A percentile compares a stretch with the other conserved stretches of the same genome.
These are phyloP conservation scores for Ogataea pilisensis DNA, from an alignment of 805 yeast genomes.

Conservation along the genomic window DNA sequence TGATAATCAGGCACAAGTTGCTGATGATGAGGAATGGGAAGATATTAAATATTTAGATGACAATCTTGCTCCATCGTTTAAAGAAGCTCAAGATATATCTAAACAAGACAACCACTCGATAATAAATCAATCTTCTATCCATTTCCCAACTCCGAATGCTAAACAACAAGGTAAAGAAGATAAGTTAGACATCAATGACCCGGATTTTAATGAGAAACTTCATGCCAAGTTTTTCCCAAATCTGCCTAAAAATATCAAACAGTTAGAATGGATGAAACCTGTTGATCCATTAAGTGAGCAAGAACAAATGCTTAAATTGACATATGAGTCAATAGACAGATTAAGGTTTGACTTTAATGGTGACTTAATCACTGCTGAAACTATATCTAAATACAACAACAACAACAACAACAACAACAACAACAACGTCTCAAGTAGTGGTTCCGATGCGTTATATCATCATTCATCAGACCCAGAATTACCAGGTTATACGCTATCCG, in stretches of 20 bases:
- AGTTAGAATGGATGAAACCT: conserved; percentile 89
- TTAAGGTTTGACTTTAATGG: conserved; percentile 89
- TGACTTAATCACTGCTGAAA: conserved; percentile 48
- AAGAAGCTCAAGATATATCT: conserved; percentile 34
- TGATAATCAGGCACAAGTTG: conserved; percentile 31
- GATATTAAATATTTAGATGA: conserved; percentile 50
- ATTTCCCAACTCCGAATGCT: conserved; percentile 56
- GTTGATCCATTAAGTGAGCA: conserved; percentile 52
- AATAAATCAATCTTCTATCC: conserved; percentile 41
- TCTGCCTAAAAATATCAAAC: conserved; percentile 74
- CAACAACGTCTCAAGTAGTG: conserved; percentile 4
- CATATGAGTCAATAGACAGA: conserved; percentile 55
- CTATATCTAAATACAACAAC: conserved; percentile 12
- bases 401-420: conserved; percentile 5
- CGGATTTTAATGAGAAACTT: conserved; percentile 70
- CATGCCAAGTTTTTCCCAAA: conserved; percentile 89
- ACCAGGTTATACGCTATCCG: conserved; percentile 89
- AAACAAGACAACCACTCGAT: conserved; percentile 30
- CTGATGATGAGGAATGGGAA: conserved; percentile 41
- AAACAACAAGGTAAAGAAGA: conserved; percentile 27
- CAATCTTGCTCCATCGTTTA: conserved; percentile 41
- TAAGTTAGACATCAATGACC: conserved; percentile 60
- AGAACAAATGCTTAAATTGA: conserved; percentile 28
- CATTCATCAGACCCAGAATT: conserved; percentile 84
- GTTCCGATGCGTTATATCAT: conserved; percentile 72